These are phyloP conservation scores for Melampsora larici-populina DNA, from an alignment of 1,284 basidiomycete genomes.

Conservation along the genomic window DNA sequence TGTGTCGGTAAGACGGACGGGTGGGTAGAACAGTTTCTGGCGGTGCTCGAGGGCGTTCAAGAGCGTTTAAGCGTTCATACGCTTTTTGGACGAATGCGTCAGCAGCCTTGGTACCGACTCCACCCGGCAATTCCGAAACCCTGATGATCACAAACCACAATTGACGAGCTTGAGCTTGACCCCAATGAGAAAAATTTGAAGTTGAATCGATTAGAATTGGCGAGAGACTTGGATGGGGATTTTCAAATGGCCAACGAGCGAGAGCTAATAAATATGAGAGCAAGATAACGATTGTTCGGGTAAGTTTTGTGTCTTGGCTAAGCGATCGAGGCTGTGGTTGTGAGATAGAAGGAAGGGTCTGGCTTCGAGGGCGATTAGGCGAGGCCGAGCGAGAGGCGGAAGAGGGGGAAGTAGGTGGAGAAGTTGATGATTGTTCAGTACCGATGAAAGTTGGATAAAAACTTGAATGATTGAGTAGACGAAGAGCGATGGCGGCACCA, in stretches of 20 bases:
- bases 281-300: neutral
- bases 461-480: neutral
- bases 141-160: slow-evolving; percentile 4
- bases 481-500: slow-evolving; percentile 2
- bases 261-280: neutral
- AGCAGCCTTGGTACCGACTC: neutral
- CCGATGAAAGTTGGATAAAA: slow-evolving; percentile 6
- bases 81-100: neutral
- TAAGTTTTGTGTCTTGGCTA: neutral
- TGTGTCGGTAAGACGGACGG: neutral
- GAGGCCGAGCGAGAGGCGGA: neutral
- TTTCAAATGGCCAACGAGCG: slow-evolving; percentile 7
- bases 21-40: neutral
- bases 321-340: neutral
- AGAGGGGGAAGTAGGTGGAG: neutral
- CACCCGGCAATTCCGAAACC: neutral
- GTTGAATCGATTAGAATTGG: neutral
- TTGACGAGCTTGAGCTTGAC: slow-evolving; percentile 3
- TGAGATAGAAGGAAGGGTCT: neutral
- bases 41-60: slow-evolving; percentile 2
- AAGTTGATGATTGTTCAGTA: neutral
- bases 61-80: neutral
- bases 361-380: slow-evolving; percentile 7
- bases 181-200: neutral
- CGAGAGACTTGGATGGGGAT: neutral